Conservation (phyloP, 129 eudicot genomes). For the Flaveria sonorensis region DNA sequence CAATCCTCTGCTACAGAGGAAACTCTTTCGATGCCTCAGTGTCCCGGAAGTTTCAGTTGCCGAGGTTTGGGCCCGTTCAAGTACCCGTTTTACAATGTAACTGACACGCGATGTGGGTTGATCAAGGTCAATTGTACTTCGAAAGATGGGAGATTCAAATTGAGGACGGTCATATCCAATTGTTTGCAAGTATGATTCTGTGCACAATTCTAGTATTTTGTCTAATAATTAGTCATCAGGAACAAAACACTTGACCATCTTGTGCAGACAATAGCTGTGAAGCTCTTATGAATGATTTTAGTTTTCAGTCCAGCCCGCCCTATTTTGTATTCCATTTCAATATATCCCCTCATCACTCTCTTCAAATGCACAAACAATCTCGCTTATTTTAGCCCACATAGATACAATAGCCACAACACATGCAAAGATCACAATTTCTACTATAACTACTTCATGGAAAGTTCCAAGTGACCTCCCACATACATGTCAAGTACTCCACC, state of each 20-base stretch:
- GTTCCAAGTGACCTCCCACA: conserved; percentile 25
- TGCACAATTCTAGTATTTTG: too few relatives aligned
- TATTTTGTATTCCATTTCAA: too few relatives aligned
- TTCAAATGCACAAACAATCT: too few relatives aligned
- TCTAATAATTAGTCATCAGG: not conserved
- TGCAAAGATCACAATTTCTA: too few relatives aligned
- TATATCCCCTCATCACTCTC: too few relatives aligned
- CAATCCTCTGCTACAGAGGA: not conserved
- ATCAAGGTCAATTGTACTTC: conserved; percentile 3
- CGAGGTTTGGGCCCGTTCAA: not conserved
- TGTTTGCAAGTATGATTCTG: not conserved
- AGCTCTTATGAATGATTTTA: not conserved
- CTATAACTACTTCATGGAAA: not conserved
- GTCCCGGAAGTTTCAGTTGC: conserved; percentile 19
- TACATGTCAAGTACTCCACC: conserved; percentile 7
- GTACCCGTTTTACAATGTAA: conserved; percentile 11
- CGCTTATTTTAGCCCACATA: too few relatives aligned
- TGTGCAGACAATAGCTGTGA: conserved; percentile 16
- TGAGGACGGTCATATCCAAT: not conserved
- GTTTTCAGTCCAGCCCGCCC: too few relatives aligned
- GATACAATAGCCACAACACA: too few relatives aligned
- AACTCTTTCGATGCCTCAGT: conserved; percentile 17
- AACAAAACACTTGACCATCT: not conserved
- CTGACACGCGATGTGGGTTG: not conserved
- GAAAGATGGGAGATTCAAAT: not conserved